Percentiles rank a stretch among this genome's conserved stretches.
phyloP scores from a whole-genome alignment of 805 yeast species.

The Metschnikowia vanudenii region DNA sequence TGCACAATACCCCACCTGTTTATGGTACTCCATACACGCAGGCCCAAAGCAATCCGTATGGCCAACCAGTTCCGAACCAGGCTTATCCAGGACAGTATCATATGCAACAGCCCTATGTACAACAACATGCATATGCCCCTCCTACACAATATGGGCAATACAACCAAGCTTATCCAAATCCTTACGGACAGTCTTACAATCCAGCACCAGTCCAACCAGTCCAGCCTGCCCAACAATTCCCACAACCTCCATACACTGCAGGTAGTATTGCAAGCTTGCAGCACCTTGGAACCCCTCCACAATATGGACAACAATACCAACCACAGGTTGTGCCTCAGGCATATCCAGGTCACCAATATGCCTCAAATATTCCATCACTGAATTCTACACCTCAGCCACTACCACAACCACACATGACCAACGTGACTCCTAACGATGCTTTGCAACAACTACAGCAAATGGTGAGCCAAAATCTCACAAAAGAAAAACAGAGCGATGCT shows the following conservation, averaged over 20 bases:
- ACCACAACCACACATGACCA: background rate
- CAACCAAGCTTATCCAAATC: slow-evolving; percentile 16
- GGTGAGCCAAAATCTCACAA: slow-evolving; percentile 17
- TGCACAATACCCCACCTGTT: background rate
- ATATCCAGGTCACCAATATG: slow-evolving; percentile 1
- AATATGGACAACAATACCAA: slow-evolving; percentile 16
- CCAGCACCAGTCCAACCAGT: background rate
- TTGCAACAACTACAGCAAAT: slow-evolving; percentile 20
- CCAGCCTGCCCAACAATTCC: slow-evolving; percentile 16
- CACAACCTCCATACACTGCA: slow-evolving; percentile 22
- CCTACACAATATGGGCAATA: slow-evolving; percentile 9
- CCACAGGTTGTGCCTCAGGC: slow-evolving; percentile 7
- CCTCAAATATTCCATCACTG: background rate
- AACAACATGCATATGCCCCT: slow-evolving; percentile 7
- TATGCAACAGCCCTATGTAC: slow-evolving; percentile 4
- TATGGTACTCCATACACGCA: slow-evolving; percentile 1
- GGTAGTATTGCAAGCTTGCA: slow-evolving; percentile 5
- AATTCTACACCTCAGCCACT: slow-evolving; percentile 1
- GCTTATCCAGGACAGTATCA: slow-evolving; percentile 3
- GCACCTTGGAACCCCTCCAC: slow-evolving; percentile 20
- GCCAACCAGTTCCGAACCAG: slow-evolving; percentile 1
- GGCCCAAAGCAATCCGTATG: background rate
- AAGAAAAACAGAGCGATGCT: slow-evolving; percentile 1
- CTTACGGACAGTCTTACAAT: slow-evolving; percentile 15
- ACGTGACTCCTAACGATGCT: slow-evolving; percentile 4